A percentile compares a stretch with the other conserved stretches of the same genome.
phyloP scores from a whole-genome alignment of 257 asterid genomes.

The Rhazya stricta region DNA sequence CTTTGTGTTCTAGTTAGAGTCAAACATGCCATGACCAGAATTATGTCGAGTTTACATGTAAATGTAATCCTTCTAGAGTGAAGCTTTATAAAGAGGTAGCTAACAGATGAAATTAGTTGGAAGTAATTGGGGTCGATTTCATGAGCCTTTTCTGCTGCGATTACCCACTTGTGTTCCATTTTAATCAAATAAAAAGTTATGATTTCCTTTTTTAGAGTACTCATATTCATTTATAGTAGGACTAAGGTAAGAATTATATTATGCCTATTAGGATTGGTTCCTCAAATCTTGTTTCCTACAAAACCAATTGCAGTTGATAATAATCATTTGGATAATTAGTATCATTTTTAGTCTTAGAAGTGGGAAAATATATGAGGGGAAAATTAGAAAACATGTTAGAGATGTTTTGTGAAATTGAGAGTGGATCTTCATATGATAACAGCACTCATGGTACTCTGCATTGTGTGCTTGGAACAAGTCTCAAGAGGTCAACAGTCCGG shows the following conservation, averaged over 20 bases:
- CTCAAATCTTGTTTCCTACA: neutral
- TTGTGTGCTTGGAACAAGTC: neutral
- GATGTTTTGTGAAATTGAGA: neutral
- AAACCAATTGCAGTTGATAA: neutral
- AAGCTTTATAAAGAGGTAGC: neutral
- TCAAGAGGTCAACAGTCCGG: neutral
- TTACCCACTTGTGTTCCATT: neutral
- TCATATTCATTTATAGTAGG: neutral
- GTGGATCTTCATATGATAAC: neutral
- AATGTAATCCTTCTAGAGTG: neutral
- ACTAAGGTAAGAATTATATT: neutral
- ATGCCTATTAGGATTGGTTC: neutral
- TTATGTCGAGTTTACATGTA: neutral
- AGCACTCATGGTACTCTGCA: neutral
- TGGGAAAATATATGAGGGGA: neutral
- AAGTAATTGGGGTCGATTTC: neutral
- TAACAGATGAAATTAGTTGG: neutral
- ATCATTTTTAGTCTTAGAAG: neutral
- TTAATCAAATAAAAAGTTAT: neutral
- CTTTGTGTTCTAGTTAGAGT: neutral
- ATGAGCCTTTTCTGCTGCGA: neutral
- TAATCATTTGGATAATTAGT: neutral
- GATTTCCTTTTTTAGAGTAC: neutral
- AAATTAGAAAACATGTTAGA: neutral
- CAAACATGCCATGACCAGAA: neutral